Conservation (phyloP, 192 early-diverging fungal genomes). For the Obelidium mucronatum region DNA sequence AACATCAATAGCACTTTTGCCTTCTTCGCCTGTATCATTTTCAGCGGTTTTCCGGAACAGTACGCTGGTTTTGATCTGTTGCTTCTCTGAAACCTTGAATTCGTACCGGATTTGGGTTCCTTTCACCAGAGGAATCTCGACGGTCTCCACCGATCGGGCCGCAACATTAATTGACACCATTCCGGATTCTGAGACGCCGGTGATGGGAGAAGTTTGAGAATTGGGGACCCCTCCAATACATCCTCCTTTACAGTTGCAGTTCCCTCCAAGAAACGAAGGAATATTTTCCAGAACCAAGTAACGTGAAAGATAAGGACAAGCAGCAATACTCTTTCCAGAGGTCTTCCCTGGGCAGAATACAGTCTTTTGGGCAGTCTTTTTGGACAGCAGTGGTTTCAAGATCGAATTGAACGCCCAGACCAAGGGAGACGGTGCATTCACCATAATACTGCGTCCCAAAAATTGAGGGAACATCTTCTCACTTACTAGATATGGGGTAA, state of each 20-base stretch:
- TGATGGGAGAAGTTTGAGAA: conserved; percentile 5
- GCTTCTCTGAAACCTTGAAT: neutral
- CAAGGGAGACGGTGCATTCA: neutral
- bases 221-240: conserved; percentile 23
- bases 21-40: too few species aligned
- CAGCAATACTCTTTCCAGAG: conserved; percentile 3
- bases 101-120: neutral
- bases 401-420: neutral
- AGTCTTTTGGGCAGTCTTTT: conserved; percentile 14
- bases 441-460: neutral
- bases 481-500: too few species aligned
- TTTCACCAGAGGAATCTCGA: neutral
- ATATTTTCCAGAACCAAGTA: neutral
- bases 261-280: conserved; percentile 18
- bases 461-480: conserved; percentile 23
- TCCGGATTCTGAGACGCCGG: neutral
- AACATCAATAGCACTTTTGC: neutral
- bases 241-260: conserved; percentile 27
- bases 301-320: conserved; percentile 3
- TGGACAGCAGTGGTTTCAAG: conserved; percentile 10
- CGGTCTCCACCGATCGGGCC: neutral
- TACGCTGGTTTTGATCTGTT: neutral
- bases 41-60: neutral
- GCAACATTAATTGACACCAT: neutral
- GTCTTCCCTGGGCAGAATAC: conserved; percentile 14